Evolutionary conservation across 495 filamentous ascomycete genomes (phyloP), one percentile per base, ranked within the genome.

Genomic region (Penicillium goetzii): DNA sequence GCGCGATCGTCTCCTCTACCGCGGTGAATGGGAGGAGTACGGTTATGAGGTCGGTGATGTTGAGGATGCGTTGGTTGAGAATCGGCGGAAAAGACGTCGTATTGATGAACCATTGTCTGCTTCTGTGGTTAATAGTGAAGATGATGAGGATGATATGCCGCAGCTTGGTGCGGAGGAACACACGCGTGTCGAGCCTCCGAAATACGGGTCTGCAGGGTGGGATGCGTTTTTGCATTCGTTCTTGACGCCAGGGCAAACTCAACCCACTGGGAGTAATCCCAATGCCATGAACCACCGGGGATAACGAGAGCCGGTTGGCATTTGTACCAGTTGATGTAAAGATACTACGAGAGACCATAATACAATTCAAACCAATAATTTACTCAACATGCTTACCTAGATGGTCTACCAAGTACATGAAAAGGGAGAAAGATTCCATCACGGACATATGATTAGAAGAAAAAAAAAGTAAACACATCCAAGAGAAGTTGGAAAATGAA

Each of bases 11-110:
- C 64, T 74, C 1, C 65, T 83, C 23, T 83, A 80, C 61, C 74
- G 72, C 36, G 77, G 72, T 56, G 77, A 81, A 30, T 87, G 84
- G 84, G 84, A 86, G 68, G 75, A 73, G 14, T 77, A 78, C 30
- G 76, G 78, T 2, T 60, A 66, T 40, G 76, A 71, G 17, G 52
- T 74, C 0, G 59, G 67, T 6, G 73, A 76, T 32, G 43, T 76
- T 1, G 68, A 70, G 6, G 76, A 74, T 28, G 72, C 76, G 2
- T 60, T 83, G 60, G 63, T 58, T 7, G 63, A 69, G 54, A 75
- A 79, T 62, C 67, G 64, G 49, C 69, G 45, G 14, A 81, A 83
- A 58, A 65, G 74, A 52, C 66, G 74, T 25, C 68, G 72, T 15
- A 19, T 69, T 58, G 63, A 71, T 7, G 58, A 62, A 25, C n/a